These are phyloP conservation scores for Jackrogersella multiformis DNA, from an alignment of 495 filamentous ascomycete species.

Conservation along the genomic window DNA sequence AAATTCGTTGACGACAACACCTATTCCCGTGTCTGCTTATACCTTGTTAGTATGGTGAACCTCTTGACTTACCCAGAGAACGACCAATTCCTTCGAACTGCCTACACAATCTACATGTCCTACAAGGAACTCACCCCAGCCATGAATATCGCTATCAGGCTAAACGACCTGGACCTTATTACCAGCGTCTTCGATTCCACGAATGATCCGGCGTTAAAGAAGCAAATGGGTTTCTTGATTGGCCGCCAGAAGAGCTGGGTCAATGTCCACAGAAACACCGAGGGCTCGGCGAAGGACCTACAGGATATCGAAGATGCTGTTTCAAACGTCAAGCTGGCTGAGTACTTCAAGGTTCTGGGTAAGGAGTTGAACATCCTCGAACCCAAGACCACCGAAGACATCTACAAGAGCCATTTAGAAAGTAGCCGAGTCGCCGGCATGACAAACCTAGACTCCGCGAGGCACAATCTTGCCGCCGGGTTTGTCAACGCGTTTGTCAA, in stretches of 20 bases:
- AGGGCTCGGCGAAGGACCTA: constrained; percentile 63
- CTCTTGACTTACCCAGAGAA: constrained; percentile 97
- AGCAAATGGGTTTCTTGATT: constrained; percentile 94
- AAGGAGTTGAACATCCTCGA: constrained; percentile 98
- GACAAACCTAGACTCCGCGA: constrained; percentile 92
- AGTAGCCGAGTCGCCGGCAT: constrained; percentile 89
- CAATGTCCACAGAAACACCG: constrained; percentile 65
- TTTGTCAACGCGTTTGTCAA: constrained; percentile 98
- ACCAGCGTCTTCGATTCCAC: constrained; percentile 80
- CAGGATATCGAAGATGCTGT: constrained; percentile 80
- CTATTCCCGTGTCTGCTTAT: constrained; percentile 90
- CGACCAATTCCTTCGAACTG: constrained; percentile 88
- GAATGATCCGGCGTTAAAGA: constrained; percentile 81
- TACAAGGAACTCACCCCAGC: constrained; percentile 94
- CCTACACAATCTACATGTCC: constrained; percentile 89
- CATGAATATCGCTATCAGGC: constrained; percentile 89
- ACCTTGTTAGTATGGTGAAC: constrained; percentile 99
- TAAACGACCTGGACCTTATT: constrained; percentile 87
- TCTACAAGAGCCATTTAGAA: constrained; percentile 99
- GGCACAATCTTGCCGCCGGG: constrained; percentile 93
- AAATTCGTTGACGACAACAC: constrained; percentile 92
- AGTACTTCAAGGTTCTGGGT: constrained; percentile 91
- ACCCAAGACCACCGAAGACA: constrained; percentile 96
- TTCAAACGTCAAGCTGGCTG: constrained; percentile 84
- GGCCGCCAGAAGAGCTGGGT: constrained; percentile 91